Base-by-base conservation (phyloP, 2,329 filamentous ascomycete genomes). In the Cordyceps pruinosa region DNA sequence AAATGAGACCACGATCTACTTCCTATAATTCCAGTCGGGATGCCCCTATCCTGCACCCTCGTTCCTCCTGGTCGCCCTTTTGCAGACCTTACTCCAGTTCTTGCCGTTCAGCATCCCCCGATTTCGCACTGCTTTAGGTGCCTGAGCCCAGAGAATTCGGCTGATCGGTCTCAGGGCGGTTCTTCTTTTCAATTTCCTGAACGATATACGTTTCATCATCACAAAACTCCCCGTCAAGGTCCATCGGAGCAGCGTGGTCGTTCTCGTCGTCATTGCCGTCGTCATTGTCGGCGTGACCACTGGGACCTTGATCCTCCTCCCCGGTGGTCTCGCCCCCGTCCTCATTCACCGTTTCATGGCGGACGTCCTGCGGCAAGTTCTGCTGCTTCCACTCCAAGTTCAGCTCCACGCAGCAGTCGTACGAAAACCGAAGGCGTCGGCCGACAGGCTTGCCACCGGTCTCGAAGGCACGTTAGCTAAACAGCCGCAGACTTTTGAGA, bases 361-460 rank as follows among this genome's bases (percentile, higher is more conserved):
- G 2, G 7, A 13, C 19, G 1, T 34, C 25, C n/a, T 37, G 30
- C 13, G 52, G 32, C n/a, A 25, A 8, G 1, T 57, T 25, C n/a
- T 63, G 53, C 6, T 61, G 57, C 1, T 58, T 56, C 0, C 70
- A 39, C 30, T 66, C 56, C 26, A 68, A 68, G 44, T 74, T 74
- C 32, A 70, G 53, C 48, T 72, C 63, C 12, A 66, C 59, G 37
- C 72, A 72, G 44, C 67, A 67, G 12, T 72, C 67, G 37, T 69
- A 66, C 17, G 63, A 61, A 46, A 69, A 68, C 2, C 67, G 61
- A 5, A 73, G 66, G 12, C 68, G 64, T 1, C 69, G 63, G 9
- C 74, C 73, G 8, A 75, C 62, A 0, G 74, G 70, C 53, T 72
- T 75, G 0, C 73, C 73, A 1, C 68, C 67, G 34, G 25, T 21